phyloP scores from a whole-genome alignment of 225 moss, liverwort and hornwort species.

The Lunularia cruciata region DNA sequence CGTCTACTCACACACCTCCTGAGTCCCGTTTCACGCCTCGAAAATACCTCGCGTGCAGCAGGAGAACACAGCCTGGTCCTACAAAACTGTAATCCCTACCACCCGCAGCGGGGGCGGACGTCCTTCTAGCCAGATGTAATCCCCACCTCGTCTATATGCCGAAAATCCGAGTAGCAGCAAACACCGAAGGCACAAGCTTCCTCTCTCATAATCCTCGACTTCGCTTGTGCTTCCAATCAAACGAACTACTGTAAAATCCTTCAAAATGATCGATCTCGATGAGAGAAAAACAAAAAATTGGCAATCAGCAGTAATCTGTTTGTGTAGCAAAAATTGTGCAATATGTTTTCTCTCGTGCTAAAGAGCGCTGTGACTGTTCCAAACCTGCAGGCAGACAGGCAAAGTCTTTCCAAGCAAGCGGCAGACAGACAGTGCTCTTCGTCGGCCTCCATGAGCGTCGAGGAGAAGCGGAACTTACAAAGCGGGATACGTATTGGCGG shows the following conservation, averaged over 20 bases:
- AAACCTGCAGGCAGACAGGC: no score
- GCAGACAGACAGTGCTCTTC: no score
- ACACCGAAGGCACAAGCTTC: neutral
- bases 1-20: neutral
- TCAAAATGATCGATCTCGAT: no score
- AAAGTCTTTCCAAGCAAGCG: no score
- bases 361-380: no score
- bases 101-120: neutral
- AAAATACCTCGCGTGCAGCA: neutral
- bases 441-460: no score
- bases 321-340: neutral
- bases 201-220: neutral
- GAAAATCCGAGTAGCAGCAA: no score
- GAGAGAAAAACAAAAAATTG: neutral
- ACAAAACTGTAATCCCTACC: neutral
- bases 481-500: no score
- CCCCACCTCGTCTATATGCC: no score
- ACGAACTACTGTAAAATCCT: no score
- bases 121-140: neutral
- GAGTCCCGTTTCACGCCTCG: neutral
- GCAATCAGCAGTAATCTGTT: neutral
- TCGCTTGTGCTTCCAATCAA: neutral
- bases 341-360: neutral
- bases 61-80: neutral
- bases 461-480: no score